phyloP scores from a whole-genome alignment of 2,329 filamentous ascomycete species.

The Apiospora kogelbergensis region DNA sequence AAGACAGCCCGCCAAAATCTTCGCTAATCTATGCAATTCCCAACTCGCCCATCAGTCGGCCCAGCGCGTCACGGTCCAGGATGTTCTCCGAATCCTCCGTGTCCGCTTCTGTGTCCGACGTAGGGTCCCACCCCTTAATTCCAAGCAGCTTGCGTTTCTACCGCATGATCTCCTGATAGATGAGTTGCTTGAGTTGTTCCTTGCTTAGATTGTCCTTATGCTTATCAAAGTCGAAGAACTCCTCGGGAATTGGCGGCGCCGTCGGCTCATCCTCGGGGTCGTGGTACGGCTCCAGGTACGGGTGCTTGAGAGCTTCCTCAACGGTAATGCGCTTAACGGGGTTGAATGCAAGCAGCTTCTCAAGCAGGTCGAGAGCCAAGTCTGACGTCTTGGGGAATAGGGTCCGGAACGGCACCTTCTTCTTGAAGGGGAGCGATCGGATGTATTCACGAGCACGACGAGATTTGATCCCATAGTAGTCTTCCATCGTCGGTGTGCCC shows the following conservation, averaged over 20 bases:
- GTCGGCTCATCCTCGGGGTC: slow-evolving; percentile 98
- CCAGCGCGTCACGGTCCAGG: neutral
- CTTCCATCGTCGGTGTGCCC: slow-evolving; percentile 98
- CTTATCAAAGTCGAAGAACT: slow-evolving; percentile 99
- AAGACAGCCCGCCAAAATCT: neutral
- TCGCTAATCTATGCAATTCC: slow-evolving; percentile 11
- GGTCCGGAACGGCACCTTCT: slow-evolving; percentile 97
- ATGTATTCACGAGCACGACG: slow-evolving; percentile 97
- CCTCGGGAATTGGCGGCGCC: slow-evolving; percentile 92
- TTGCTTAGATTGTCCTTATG: slow-evolving; percentile 99
- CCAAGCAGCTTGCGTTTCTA: slow-evolving; percentile 28
- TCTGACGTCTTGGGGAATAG: slow-evolving; percentile 99
- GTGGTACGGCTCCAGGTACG: slow-evolving; percentile 97
- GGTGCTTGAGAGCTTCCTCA: slow-evolving; percentile 94
- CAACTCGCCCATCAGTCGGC: slow-evolving; percentile 7
- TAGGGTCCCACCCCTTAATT: neutral
- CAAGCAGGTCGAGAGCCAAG: slow-evolving; percentile 85
- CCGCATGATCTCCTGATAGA: slow-evolving; percentile 94
- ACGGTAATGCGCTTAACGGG: slow-evolving; percentile 98
- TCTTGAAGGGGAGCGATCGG: slow-evolving; percentile 96
- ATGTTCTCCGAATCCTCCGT: neutral
- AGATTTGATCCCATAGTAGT: slow-evolving; percentile 99
- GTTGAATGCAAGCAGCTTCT: slow-evolving; percentile 97
- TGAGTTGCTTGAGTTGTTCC: slow-evolving; percentile 95
- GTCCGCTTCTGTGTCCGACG: neutral